Base-by-base conservation (phyloP, 129 eudicot species). In the Kitagawia praeruptora region DNA sequence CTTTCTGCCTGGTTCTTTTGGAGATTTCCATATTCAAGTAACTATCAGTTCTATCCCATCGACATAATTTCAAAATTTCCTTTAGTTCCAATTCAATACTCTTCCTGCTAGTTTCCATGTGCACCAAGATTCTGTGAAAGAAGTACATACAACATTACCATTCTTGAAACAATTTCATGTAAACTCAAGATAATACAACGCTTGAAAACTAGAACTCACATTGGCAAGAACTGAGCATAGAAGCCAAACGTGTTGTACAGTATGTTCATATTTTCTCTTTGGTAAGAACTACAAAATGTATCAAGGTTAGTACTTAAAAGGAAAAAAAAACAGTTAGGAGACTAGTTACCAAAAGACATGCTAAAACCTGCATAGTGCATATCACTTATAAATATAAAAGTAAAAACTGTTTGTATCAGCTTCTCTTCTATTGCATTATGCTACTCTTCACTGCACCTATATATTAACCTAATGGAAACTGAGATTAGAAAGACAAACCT, bases 201-300 rank as follows among this genome's bases (percentile, higher is more conserved):
- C 31, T n/a, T 78, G 38, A 56, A 18, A 31, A 31, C 1, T 31
- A 40, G 23, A 21, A 31, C 44, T 88, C 75, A 95, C 98, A 45
- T 81, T 64, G 98, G 98, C 82, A 92, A 75, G 79, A 83, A 86
- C 64, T 95, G 99, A 48, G 87, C 78, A 84, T 92, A 92, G 88
- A 88, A 92, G 80, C 97, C 98, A 79, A 90, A 92, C 15, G 87
- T 80, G 80, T 95, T 95, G 89, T 95, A 95, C 8, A 95, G 84
- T 79, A 95, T 83, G 85, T 89, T 90, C 76, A 85, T 28, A 80
- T 82, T 92, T 64, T 92, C 93, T 82, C 76, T 83, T 75, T 87
- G 91, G 78, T 72, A 84, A 82, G 80, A 82, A 37, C 98, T 91
- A 89, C 85, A 88, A 27, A 74, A 77, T 72, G 31, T 75, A 77